Evolutionary conservation across 257 asterid species (phyloP).

Genomic region (Misopates orontium): DNA sequence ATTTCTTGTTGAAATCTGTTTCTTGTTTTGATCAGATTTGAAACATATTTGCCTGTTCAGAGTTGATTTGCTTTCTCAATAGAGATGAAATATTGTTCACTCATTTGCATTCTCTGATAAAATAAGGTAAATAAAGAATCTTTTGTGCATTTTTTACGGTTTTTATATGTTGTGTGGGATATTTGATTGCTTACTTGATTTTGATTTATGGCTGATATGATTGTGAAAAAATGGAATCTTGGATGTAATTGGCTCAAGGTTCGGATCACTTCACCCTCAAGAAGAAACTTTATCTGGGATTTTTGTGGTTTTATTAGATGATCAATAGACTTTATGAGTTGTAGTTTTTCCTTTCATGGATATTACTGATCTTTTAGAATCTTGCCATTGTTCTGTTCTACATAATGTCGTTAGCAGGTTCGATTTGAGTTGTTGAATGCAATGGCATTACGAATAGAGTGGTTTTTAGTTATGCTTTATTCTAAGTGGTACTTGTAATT

Average conservation of each 20-base stretch:
- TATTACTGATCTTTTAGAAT: background rate
- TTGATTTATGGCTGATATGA: conserved; percentile 13
- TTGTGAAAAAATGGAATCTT: conserved; percentile 22
- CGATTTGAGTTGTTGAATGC: background rate
- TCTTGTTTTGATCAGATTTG: conserved; percentile 42
- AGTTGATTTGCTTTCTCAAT: conserved; percentile 25
- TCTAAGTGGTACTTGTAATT: background rate
- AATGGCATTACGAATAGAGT: background rate
- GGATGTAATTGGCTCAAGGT: conserved; percentile 10
- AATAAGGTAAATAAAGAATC: conserved; percentile 30
- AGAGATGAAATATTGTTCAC: conserved; percentile 30
- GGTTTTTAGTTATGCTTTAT: background rate
- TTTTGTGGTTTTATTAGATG: background rate
- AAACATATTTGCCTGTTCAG: conserved; percentile 22
- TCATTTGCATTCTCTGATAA: conserved; percentile 30
- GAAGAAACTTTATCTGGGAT: conserved; percentile 12
- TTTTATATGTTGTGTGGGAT: background rate
- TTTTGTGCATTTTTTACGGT: background rate
- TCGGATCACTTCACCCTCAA: conserved; percentile 29
- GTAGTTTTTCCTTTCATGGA: background rate
- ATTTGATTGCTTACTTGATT: conserved; percentile 6
- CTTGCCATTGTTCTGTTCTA: too few relatives aligned
- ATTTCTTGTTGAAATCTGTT: conserved; percentile 21
- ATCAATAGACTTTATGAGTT: background rate
- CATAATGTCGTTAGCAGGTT: too few relatives aligned